These are phyloP conservation scores for Diospyros kaki DNA, from an alignment of 148 eudicot genomes.

Conservation along the genomic window DNA sequence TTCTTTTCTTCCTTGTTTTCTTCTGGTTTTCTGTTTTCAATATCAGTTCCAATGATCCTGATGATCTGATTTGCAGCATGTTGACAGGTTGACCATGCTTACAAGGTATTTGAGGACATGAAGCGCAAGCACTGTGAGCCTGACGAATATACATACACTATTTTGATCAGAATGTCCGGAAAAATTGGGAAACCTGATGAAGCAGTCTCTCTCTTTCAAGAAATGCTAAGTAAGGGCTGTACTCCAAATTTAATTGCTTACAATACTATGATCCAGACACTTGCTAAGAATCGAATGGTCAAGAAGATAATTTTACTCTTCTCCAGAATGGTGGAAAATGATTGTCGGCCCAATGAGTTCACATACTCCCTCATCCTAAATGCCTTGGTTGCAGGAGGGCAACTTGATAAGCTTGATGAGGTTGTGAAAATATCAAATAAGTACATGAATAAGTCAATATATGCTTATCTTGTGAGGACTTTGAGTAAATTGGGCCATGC, in stretches of 20 bases:
- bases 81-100: constrained; percentile 72
- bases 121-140: constrained; percentile 68
- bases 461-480: constrained; percentile 80
- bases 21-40: background rate
- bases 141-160: constrained; percentile 87
- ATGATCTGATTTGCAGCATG: constrained; percentile 63
- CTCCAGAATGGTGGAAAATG: constrained; percentile 73
- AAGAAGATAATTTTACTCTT: constrained; percentile 68
- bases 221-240: constrained; percentile 69
- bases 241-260: constrained; percentile 68
- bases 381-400: constrained; percentile 69
- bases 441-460: constrained; percentile 74
- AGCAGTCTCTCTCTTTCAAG: constrained; percentile 60
- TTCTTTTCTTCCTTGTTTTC: too few species aligned
- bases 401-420: constrained; percentile 73
- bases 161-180: constrained; percentile 78
- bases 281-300: constrained; percentile 60
- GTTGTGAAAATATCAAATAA: constrained; percentile 65
- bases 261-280: constrained; percentile 77
- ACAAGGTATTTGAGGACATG: constrained; percentile 75
- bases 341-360: constrained; percentile 84
- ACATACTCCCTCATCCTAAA: constrained; percentile 70
- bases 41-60: constrained; percentile 14
- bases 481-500: constrained; percentile 86
- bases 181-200: constrained; percentile 62